Conservation (phyloP, 306 rosid species). For the Cajanus cajan region DNA sequence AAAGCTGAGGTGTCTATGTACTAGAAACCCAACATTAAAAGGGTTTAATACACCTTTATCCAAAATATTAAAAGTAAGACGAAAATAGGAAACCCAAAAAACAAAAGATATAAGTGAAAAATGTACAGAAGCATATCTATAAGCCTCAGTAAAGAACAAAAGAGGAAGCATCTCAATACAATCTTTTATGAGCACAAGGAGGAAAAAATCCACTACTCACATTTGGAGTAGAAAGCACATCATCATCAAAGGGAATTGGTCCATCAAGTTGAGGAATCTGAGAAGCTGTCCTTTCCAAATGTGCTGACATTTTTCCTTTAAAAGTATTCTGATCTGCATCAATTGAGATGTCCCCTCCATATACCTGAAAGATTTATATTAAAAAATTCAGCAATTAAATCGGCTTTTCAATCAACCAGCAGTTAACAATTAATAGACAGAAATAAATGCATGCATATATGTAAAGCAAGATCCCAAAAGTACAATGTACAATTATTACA, state of each 20-base stretch:
- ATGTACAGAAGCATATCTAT: background rate
- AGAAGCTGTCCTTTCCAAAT: slow-evolving; percentile 41
- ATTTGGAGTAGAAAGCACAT: slow-evolving; percentile 81
- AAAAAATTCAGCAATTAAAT: slow-evolving; percentile 12
- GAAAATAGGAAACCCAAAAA: background rate
- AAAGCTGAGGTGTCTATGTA: background rate
- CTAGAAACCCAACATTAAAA: background rate
- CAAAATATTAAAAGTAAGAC: background rate
- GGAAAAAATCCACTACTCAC: slow-evolving; percentile 39
- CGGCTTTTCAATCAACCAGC: background rate
- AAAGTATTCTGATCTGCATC: slow-evolving; percentile 31
- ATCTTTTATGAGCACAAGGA: background rate
- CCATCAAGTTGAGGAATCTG: slow-evolving; percentile 92
- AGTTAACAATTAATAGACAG: background rate
- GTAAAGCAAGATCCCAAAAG: background rate
- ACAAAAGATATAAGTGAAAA: background rate
- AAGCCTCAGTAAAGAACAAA: background rate
- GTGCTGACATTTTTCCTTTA: slow-evolving; percentile 32
- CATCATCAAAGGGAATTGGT: slow-evolving; percentile 82
- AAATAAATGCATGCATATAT: background rate
- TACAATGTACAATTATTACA: background rate
- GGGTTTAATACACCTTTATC: background rate
- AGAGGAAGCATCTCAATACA: background rate
- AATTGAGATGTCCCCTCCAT: slow-evolving; percentile 50
- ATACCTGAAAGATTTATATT: slow-evolving; percentile 47